These are phyloP conservation scores for Cicer yamashitae DNA, from an alignment of 306 rosid genomes.

Conservation along the genomic window DNA sequence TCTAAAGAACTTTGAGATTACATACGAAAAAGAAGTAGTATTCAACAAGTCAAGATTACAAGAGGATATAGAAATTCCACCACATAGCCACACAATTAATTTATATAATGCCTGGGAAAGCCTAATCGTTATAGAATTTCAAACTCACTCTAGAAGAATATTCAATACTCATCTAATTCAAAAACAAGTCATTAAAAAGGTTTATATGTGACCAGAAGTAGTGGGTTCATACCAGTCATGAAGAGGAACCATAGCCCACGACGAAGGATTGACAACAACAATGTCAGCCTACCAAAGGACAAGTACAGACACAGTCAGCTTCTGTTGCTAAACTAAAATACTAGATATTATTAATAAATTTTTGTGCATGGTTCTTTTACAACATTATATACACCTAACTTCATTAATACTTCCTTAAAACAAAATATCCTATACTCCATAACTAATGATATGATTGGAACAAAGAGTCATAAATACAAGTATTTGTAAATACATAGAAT, in stretches of 20 bases:
- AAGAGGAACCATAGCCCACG: conserved; percentile 82
- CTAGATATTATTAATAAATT: background rate
- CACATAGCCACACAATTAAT: conserved; percentile 12
- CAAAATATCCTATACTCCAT: no score
- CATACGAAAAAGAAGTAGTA: conserved; percentile 18
- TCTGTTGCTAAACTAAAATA: background rate
- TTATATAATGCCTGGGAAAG: conserved; percentile 31
- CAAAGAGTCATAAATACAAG: no score
- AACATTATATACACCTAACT: background rate
- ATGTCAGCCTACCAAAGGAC: conserved; percentile 72
- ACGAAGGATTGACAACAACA: conserved; percentile 74
- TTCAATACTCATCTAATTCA: background rate
- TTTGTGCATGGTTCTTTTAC: conserved; percentile 3
- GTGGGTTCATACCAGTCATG: conserved; percentile 68
- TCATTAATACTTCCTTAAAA: no score
- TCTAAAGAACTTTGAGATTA: conserved; percentile 23
- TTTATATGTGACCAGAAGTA: conserved; percentile 14
- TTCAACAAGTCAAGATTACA: conserved; percentile 12
- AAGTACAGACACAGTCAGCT: conserved; percentile 49
- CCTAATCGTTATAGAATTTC: background rate
- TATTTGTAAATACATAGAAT: background rate
- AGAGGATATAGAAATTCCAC: conserved; percentile 1
- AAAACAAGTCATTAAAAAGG: conserved; percentile 8
- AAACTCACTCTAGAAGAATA: conserved; percentile 7
- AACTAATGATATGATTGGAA: no score